These are phyloP conservation scores for Closterium sp. DNA, from an alignment of 139 green algal genomes.

Conservation along the genomic window DNA sequence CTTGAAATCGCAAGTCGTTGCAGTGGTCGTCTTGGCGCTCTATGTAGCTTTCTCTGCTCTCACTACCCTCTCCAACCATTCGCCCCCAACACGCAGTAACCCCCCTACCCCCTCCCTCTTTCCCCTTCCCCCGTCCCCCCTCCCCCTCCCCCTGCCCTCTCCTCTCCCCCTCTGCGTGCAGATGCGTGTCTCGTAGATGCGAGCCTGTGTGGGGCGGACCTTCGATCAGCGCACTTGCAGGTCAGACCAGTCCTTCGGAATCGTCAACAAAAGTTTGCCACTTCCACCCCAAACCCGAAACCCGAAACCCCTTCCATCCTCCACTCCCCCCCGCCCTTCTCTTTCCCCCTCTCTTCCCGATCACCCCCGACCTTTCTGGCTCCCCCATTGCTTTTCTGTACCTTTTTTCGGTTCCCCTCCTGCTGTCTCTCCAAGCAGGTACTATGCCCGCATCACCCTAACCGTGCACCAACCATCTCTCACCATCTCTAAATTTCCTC, in stretches of 20 bases:
- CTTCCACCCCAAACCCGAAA: background rate
- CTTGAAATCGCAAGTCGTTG: too few species aligned
- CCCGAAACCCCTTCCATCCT: background rate
- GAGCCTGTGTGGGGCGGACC: slow-evolving; percentile 27
- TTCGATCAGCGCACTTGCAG: slow-evolving; percentile 36
- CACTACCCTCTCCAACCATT: background rate
- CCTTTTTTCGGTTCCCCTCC: background rate
- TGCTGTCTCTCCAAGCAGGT: background rate
- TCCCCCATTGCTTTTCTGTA: background rate
- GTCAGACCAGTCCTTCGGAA: background rate
- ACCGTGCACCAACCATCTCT: background rate
- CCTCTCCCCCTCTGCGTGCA: background rate
- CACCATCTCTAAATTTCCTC: background rate
- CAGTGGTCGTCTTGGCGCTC: too few species aligned
- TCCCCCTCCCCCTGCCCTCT: background rate
- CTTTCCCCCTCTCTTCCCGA: background rate
- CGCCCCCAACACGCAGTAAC: too few species aligned
- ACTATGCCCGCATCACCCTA: background rate
- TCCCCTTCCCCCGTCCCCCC: background rate
- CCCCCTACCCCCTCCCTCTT: background rate
- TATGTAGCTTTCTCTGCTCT: too few species aligned
- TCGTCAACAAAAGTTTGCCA: background rate
- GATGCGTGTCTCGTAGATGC: slow-evolving; percentile 21
- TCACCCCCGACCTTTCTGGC: background rate
- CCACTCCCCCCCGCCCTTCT: background rate